Base-by-base conservation (phyloP, 768 basidiomycete genomes). In the Paxillus ammoniavirescens region DNA sequence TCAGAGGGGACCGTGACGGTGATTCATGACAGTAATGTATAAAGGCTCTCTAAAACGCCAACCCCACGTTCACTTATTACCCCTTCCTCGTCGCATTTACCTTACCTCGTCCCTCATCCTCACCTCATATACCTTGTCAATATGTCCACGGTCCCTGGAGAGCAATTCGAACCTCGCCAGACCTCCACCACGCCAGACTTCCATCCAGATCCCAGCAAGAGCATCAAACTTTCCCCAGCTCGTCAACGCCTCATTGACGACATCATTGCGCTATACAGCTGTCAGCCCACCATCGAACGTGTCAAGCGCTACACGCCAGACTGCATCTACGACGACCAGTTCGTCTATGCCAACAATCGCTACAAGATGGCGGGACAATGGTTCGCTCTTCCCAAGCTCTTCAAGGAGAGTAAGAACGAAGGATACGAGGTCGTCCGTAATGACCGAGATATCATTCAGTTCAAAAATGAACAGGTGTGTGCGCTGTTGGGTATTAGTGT, bases 381-480 rank as follows among this genome's bases (percentile, higher is more conserved):
- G 73, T 74, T 73, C 50, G 75, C 71, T 35, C 63, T 73, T 8
- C 72, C 71, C 18, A 75, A 72, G 52, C 64, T 76, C 18, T 76
- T 76, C 64, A 67, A 61, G 12, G 61, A 56, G 45, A 70, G 67
- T 46, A 61, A 65, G 55, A 73, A 74, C 56, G 65, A 70, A 43
- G 64, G 69, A 13, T 73, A 73, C 54, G 65, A 73, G n/a, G n/a
- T n/a, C n/a, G n/a, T n/a, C n/a, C n/a, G n/a, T n/a, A n/a, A n/a
- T n/a, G n/a, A n/a, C n/a, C n/a, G n/a, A n/a, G n/a, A n/a, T n/a
- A 3, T 69, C 60, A 74, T 75, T 50, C 73, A 75, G 62, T 75
- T 77, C 63, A 74, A 74, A 65, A 74, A 75, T 59, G 74, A 75
- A 58, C 73, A 75, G 66, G 71, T 69, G 26, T n/a, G 18, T 21